Percentiles rank a stretch among this genome's conserved stretches.
Conservation (phyloP, 805 yeast species). For the Sugiyamaella smithiae region DNA sequence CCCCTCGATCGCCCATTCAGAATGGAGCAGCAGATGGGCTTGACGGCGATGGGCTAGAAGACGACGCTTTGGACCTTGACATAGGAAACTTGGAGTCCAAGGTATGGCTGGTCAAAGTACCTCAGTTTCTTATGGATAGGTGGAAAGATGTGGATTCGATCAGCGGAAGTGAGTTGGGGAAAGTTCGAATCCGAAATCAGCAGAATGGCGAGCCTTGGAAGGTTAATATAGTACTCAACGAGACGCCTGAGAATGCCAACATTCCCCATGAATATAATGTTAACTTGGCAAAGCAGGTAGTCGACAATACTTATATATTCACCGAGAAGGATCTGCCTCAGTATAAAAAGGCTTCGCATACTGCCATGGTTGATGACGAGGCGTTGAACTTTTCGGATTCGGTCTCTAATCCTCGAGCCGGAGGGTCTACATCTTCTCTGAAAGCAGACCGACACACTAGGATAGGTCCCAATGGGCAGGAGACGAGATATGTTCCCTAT, state of each 20-base stretch:
- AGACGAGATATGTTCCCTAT: constrained; percentile 61
- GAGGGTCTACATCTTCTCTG: neutral
- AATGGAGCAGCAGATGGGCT: constrained; percentile 17
- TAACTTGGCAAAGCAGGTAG: constrained; percentile 70
- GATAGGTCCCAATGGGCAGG: constrained; percentile 2
- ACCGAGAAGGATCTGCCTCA: constrained; percentile 70
- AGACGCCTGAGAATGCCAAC: constrained; percentile 43
- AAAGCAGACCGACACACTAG: constrained; percentile 2
- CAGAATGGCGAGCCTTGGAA: constrained; percentile 28
- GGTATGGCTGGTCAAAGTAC: constrained; percentile 90
- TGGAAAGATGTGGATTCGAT: constrained; percentile 67
- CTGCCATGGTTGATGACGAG: constrained; percentile 6
- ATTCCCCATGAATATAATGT: constrained; percentile 86
- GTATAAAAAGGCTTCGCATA: constrained; percentile 38
- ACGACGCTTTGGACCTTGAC: constrained; percentile 79
- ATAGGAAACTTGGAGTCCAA: constrained; percentile 59
- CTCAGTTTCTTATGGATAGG: constrained; percentile 76
- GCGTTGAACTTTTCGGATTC: neutral
- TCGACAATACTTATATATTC: constrained; percentile 81
- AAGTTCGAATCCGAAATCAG: constrained; percentile 57
- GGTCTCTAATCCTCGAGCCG: neutral
- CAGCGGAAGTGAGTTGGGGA: constrained; percentile 73
- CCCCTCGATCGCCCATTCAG: constrained; percentile 29
- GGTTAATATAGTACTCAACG: constrained; percentile 38
- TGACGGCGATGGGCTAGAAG: constrained; percentile 41